Evolutionary conservation across 2,329 filamentous ascomycete species (phyloP), one percentile per base, ranked within the genome.

Genomic region (Boeremia exigua): DNA sequence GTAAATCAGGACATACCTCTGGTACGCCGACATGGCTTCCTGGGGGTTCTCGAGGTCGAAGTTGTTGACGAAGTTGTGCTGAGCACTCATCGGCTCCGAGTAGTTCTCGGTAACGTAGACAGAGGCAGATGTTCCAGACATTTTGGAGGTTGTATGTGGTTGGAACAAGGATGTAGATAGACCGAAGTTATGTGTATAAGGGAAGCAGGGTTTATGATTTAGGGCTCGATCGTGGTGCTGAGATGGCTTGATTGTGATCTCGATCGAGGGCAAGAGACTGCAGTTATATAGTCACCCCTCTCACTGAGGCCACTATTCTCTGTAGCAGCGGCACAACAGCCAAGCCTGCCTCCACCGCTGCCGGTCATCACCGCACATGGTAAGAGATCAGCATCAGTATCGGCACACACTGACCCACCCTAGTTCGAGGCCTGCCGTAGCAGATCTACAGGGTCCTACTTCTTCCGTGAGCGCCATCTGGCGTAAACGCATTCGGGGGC

Each of bases 11-110:
- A 66, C 73, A 55, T 69, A 80, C 79, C 73, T 77, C 58, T 78
- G 74, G 54, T 82, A 82, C 4, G 70, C 71, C 10, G 69, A 69
- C 74, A 79, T 79, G 43, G 79, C 71, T 1, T 61, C 51, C 12
- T 61, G 48, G 0, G 73, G 71, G 57, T 80, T 67, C 48, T 75
- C 72, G 44, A 80, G 56, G 56, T 79, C 75, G 60, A 76, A 80
- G 53, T 79, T 73, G 58, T 75, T 72, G 40, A 74, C 65, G 56
- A 80, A 81, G 62, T 78, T 77, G 60, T 79, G 74, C 51, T 77
- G 77, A 39, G 77, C 73, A 33, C 65, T 68, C 62, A 75, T 73
- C 30, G 77, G 75, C 58, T 77, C 75, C 15, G 75, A 75, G 66
- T 75, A 78, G 57, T 71, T 67, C 45, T 75, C 69, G 37, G 74